These are phyloP conservation scores for Priceomyces castillae DNA, from an alignment of 805 yeast species.

Conservation along the genomic window DNA sequence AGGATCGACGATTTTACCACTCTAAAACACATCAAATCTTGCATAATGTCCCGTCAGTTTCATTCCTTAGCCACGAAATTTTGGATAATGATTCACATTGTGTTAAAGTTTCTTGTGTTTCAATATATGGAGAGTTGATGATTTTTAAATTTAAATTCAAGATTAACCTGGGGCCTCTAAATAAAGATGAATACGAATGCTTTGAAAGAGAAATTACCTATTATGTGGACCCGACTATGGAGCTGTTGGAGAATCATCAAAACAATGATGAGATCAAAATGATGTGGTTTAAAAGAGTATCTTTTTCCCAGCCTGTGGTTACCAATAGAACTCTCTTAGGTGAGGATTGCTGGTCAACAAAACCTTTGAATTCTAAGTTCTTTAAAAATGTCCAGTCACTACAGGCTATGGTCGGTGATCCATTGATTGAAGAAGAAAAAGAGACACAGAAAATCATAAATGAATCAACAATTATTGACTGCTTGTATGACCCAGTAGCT, in stretches of 20 bases:
- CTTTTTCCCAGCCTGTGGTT: constrained; percentile 25
- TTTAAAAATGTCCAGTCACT: constrained; percentile 52
- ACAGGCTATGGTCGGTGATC: constrained; percentile 49
- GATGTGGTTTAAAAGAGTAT: constrained; percentile 19
- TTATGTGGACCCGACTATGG: constrained; percentile 29
- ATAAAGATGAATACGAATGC: constrained; percentile 12
- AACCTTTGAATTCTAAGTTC: constrained; percentile 32
- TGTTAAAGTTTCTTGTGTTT: constrained; percentile 33
- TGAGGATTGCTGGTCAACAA: constrained; percentile 56
- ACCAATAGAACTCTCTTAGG: constrained; percentile 32
- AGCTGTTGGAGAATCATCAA: constrained; percentile 18
- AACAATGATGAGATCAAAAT: constrained; percentile 4
- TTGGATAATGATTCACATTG: constrained; percentile 16
- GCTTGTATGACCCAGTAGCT: constrained; percentile 36
- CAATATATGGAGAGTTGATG: constrained; percentile 48
- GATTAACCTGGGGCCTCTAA: constrained; percentile 25
- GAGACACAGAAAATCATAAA: constrained; percentile 27
- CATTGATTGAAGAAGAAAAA: constrained; percentile 29
- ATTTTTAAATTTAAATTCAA: constrained; percentile 34
- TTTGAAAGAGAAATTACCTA: constrained; percentile 12
- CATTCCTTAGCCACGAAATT: constrained; percentile 28
- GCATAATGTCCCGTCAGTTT: constrained; percentile 57
- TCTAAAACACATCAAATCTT: constrained; percentile 41
- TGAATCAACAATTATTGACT: constrained; percentile 42
- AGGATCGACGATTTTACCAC: constrained; percentile 25